Evolutionary conservation across 768 basidiomycete species (phyloP), one percentile per base, ranked within the genome.

Genomic region (Amanita rubescens): DNA sequence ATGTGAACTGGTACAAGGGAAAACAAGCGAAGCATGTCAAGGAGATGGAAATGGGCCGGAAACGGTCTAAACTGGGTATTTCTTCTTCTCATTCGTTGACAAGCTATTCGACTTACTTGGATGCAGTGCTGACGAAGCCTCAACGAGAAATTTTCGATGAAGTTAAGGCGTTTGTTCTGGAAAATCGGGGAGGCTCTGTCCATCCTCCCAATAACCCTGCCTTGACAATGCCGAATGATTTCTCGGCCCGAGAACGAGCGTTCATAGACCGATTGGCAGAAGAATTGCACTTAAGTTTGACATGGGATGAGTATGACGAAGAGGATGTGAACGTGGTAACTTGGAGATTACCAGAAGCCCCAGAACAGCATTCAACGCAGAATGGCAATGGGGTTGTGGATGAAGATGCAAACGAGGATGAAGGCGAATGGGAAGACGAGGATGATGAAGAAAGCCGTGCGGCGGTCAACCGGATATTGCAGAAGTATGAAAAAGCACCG

Each of bases 251-350:
- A 38, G 94, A 98, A 57, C 77, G 88, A 39, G 75, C 73, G 46
- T 97, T 97, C 62, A 82, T 98, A 32, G 76, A 71, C 35, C 81
- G 79, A 24, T 74, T 99, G 19, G 84, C 87, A 5, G 76, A 80
- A 37, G 85, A 93, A 45, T 67, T 98, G 41, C 84, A 90, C 63
- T 76, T 98, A 11, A 76, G 69, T 19, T 64, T 94, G 24, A 74
- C 85, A n/a, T 99, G 94, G 92, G 95, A 98, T 63, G 94, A 94
- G 63, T 94, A 84, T 59, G 88, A 94, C 57, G 88, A 87, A 6
- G 73, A 90, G 43, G 89, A 90, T 56, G 75, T 82, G 63, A 90
- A 90, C 60, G 63, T 94, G 22, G 80, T 89, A 38, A 85, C 84
- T 17, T 81, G 78, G 74, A 66, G 78, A 41, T 74, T 87, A 57